These are phyloP conservation scores for Fusarium azukiicola DNA, from an alignment of 2,329 filamentous ascomycete genomes.

Conservation along the genomic window DNA sequence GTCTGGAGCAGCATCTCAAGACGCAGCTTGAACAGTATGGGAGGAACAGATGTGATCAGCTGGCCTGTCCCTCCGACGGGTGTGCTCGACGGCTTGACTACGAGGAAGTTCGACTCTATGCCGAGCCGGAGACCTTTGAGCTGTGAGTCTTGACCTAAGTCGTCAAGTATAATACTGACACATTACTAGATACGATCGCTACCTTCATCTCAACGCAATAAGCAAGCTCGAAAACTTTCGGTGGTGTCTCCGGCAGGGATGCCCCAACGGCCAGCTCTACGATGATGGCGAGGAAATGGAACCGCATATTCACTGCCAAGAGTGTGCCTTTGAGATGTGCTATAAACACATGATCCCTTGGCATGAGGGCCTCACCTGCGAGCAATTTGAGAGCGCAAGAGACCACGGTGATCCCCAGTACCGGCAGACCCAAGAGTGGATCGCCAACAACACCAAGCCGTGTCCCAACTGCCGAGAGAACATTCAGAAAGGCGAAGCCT, in stretches of 20 bases:
- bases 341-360: constrained; percentile 31
- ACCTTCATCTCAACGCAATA: constrained; percentile 31
- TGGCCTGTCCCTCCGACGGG: constrained; percentile 18
- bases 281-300: constrained; percentile 12
- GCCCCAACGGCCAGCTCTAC: constrained; percentile 32
- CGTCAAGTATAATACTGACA: not conserved
- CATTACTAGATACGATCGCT: constrained; percentile 28
- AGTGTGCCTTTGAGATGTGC: constrained; percentile 34
- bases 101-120: constrained; percentile 26
- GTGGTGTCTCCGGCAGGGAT: constrained; percentile 30
- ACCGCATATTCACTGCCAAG: constrained; percentile 24
- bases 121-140: constrained; percentile 24
- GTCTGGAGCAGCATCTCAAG: constrained; percentile 19
- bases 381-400: constrained; percentile 13
- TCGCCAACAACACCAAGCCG: constrained; percentile 24
- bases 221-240: constrained; percentile 24
- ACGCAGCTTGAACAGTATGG: constrained; percentile 29
- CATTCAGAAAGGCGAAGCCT: constrained; percentile 29
- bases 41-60: constrained; percentile 24
- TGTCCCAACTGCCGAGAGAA: constrained; percentile 28
- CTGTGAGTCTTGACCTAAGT: not conserved
- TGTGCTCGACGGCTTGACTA: constrained; percentile 27
- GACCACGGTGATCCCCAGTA: constrained; percentile 16
- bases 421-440: constrained; percentile 23
- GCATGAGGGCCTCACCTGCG: constrained; percentile 22